phyloP scores from a whole-genome alignment of 345 rosid species.

The Balakata baccata region DNA sequence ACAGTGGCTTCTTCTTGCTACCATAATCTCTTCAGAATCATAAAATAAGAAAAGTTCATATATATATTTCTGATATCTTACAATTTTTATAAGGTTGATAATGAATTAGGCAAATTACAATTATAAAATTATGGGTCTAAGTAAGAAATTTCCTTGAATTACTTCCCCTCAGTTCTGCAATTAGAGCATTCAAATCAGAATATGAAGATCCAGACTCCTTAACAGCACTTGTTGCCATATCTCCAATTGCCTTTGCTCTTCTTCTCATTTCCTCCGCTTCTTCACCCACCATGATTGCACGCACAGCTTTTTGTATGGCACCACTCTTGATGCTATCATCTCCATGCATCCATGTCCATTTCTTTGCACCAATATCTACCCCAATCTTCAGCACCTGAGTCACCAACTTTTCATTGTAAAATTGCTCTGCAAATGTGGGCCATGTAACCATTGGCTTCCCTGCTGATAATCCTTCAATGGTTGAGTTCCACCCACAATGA shows the following conservation, averaged over 20 bases:
- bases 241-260: constrained; percentile 18
- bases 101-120: too few species aligned
- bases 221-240: constrained; percentile 20
- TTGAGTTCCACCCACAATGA: constrained; percentile 32
- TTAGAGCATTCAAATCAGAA: constrained; percentile 24
- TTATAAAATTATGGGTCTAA: too few species aligned
- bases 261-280: constrained; percentile 40
- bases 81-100: too few species aligned
- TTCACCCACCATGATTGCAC: constrained; percentile 33
- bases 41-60: too few species aligned
- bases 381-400: constrained; percentile 15
- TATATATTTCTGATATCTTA: too few species aligned
- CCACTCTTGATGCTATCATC: not conserved
- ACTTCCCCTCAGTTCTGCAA: constrained; percentile 22
- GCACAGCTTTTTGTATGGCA: constrained; percentile 23
- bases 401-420: constrained; percentile 9
- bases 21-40: too few species aligned
- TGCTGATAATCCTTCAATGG: constrained; percentile 15
- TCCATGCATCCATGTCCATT: not conserved
- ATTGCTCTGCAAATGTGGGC: constrained; percentile 21
- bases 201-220: constrained; percentile 46
- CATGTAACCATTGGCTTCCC: constrained; percentile 22
- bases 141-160: not conserved
- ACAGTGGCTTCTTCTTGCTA: not conserved
- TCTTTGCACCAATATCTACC: not conserved